Percentiles rank a stretch among this genome's conserved stretches.
These are phyloP conservation scores for Paraphoma sp. DNA, from an alignment of 2,329 filamentous ascomycete species.

Conservation along the genomic window DNA sequence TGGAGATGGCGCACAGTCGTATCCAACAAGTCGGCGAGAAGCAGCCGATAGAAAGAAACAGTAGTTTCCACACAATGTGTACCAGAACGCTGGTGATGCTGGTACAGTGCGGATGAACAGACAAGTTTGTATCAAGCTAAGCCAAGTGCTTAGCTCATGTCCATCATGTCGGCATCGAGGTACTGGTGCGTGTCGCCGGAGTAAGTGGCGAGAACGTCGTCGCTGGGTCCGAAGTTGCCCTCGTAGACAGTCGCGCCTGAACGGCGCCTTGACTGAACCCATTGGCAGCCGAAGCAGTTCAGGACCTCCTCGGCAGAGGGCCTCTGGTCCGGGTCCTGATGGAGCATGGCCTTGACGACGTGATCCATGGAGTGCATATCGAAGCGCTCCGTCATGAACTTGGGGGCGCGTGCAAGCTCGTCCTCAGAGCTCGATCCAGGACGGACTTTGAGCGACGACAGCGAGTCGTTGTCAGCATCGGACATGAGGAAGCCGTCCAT, in stretches of 20 bases:
- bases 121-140: not conserved
- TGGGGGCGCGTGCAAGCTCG: slow-evolving; percentile 73
- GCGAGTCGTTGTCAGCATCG: slow-evolving; percentile 46
- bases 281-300: slow-evolving; percentile 74
- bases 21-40: slow-evolving; percentile 8
- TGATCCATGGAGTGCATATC: slow-evolving; percentile 80
- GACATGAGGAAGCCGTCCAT: slow-evolving; percentile 40
- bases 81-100: too few species aligned
- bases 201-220: slow-evolving; percentile 60
- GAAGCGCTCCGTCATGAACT: slow-evolving; percentile 83
- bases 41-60: not conserved
- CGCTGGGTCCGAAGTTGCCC: slow-evolving; percentile 89
- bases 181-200: slow-evolving; percentile 49
- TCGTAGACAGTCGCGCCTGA: slow-evolving; percentile 95
- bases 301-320: slow-evolving; percentile 79
- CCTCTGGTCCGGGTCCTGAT: slow-evolving; percentile 73
- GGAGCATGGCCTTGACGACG: slow-evolving; percentile 88
- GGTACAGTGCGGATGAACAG: too few species aligned
- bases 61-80: not conserved
- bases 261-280: slow-evolving; percentile 78
- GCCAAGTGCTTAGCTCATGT: slow-evolving; percentile 47
- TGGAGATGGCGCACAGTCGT: slow-evolving; percentile 14
- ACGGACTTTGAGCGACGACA: slow-evolving; percentile 45
- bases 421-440: slow-evolving; percentile 38
- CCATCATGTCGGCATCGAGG: slow-evolving; percentile 65